phyloP scores from a whole-genome alignment of 495 filamentous ascomycete genomes.

The Trichocladium antarcticum region DNA sequence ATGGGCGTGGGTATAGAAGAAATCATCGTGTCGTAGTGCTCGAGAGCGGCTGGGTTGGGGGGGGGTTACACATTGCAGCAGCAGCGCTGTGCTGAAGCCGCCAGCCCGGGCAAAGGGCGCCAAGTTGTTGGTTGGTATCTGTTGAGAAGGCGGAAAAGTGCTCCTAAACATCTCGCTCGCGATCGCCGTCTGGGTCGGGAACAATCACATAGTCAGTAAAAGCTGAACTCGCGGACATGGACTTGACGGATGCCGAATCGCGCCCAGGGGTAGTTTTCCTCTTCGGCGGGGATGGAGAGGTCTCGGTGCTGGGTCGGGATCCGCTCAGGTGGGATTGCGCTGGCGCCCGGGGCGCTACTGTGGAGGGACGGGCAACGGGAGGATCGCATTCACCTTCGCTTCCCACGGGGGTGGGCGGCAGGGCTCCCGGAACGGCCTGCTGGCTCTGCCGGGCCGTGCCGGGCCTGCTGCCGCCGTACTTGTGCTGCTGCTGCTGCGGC shows the following conservation, averaged over 20 bases:
- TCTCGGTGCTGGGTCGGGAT: neutral
- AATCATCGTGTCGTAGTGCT: constrained; percentile 4
- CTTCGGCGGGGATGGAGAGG: constrained; percentile 1
- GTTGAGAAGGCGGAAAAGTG: neutral
- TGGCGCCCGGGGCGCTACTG: constrained; percentile 7
- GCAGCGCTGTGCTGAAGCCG: too few relatives aligned
- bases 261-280: neutral
- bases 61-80: too few relatives aligned
- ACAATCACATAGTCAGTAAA: constrained; percentile 30
- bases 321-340: neutral
- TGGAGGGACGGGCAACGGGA: constrained; percentile 3
- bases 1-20: constrained; percentile 5
- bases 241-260: constrained; percentile 20
- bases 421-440: constrained; percentile 38
- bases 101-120: neutral
- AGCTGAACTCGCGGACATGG: constrained; percentile 20
- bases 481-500: constrained; percentile 16
- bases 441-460: constrained; percentile 33
- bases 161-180: constrained; percentile 24
- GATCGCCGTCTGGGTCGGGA: constrained; percentile 28
- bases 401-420: constrained; percentile 45
- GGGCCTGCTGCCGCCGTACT: constrained; percentile 28
- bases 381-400: constrained; percentile 49
- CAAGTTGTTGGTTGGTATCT: neutral
- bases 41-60: too few relatives aligned